A percentile compares a stretch with the other conserved stretches of the same genome.
These are phyloP conservation scores for Strigomonas culicis DNA, from an alignment of 208 protist species.

Conservation along the genomic window DNA sequence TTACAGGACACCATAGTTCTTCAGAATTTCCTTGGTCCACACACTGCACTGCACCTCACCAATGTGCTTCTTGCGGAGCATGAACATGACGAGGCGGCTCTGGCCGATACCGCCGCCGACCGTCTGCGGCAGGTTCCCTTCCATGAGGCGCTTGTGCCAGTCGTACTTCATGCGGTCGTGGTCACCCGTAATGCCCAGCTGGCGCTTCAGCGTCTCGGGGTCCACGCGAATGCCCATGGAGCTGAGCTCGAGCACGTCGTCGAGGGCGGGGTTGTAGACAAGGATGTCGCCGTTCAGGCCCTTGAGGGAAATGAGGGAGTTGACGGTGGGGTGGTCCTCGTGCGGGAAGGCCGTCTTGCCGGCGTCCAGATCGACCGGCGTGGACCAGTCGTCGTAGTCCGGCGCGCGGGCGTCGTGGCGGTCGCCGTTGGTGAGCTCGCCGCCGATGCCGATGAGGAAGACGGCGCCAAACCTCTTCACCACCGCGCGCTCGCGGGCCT, in stretches of 20 bases:
- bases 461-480: constrained; percentile 81
- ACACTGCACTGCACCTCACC: constrained; percentile 90
- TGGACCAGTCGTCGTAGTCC: constrained; percentile 93
- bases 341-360: constrained; percentile 29
- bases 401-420: constrained; percentile 82
- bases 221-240: constrained; percentile 93
- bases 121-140: constrained; percentile 76
- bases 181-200: constrained; percentile 69
- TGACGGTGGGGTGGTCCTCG: constrained; percentile 33
- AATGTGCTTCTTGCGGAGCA: constrained; percentile 89
- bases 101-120: constrained; percentile 88
- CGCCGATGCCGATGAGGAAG: constrained; percentile 89
- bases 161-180: constrained; percentile 50
- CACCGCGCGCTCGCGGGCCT: constrained; percentile 73
- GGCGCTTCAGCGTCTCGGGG: constrained; percentile 59
- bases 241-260: constrained; percentile 84
- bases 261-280: constrained; percentile 79
- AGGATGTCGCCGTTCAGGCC: constrained; percentile 91
- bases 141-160: constrained; percentile 81
- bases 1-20: constrained; percentile 25
- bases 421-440: constrained; percentile 71
- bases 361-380: constrained; percentile 43
- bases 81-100: constrained; percentile 85
- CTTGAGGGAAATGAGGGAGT: constrained; percentile 47
- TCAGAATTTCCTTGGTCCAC: constrained; percentile 53